Evolutionary conservation across 805 yeast genomes (phyloP).

Genomic region (Barnettozyma wickerhamii): DNA sequence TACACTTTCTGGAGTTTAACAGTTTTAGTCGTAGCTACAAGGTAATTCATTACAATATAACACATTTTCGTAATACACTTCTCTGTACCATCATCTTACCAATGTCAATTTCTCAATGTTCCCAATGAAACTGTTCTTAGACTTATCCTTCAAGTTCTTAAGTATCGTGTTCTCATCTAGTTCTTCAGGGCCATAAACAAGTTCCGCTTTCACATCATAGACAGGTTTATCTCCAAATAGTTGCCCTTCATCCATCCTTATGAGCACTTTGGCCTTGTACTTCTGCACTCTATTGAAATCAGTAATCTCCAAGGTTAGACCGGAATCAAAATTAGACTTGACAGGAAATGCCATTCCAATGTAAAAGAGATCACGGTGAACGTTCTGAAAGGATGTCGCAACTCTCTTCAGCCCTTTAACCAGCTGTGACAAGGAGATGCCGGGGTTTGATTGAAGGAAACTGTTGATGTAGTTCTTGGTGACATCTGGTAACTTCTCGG

Average conservation of each 20-base stretch:
- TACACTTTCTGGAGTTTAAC: too few species aligned
- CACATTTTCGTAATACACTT: too few species aligned
- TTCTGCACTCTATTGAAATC: constrained; percentile 16
- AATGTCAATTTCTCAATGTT: constrained; percentile 2
- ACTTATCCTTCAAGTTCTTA: constrained; percentile 12
- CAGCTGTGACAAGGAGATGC: constrained; percentile 2
- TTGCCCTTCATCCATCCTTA: constrained; percentile 11
- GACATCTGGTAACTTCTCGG: constrained; percentile 10
- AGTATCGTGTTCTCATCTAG: constrained; percentile 9
- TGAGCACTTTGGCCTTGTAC: constrained; percentile 15
- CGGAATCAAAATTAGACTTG: constrained; percentile 5
- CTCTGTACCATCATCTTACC: neutral
- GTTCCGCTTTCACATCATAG: neutral
- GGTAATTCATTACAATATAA: too few species aligned
- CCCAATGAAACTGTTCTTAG: neutral
- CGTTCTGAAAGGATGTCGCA: neutral
- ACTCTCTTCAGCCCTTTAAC: constrained; percentile 8
- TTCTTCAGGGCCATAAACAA: constrained; percentile 16
- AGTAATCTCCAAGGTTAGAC: constrained; percentile 10
- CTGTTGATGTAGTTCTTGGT: constrained; percentile 9
- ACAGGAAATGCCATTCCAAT: constrained; percentile 16
- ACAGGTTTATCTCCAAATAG: constrained; percentile 6
- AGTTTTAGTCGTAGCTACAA: too few species aligned
- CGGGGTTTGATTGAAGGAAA: neutral
- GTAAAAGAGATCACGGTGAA: constrained; percentile 17